Conservation (phyloP, 1,139 yeast genomes). For the Geotrichum carabidarum region DNA sequence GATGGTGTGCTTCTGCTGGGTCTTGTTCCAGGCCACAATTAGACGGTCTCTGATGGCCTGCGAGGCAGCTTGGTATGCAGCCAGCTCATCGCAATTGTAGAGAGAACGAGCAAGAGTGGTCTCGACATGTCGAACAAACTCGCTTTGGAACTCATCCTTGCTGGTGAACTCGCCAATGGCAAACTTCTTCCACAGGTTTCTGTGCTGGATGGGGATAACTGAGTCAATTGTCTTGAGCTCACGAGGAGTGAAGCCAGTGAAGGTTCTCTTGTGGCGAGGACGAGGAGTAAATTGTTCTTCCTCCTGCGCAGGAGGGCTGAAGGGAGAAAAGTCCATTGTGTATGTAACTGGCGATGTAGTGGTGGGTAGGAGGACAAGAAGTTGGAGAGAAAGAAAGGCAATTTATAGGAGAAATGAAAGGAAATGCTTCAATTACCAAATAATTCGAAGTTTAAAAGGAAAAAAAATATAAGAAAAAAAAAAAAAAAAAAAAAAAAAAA, state of each 20-base stretch:
- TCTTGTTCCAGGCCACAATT: constrained; percentile 84
- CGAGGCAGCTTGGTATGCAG: constrained; percentile 89
- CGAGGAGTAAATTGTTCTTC: constrained; percentile 17
- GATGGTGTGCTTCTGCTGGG: constrained; percentile 83
- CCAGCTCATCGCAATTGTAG: constrained; percentile 86
- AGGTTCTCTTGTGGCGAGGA: constrained; percentile 49
- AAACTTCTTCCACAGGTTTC: constrained; percentile 71
- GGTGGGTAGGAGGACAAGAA: neutral
- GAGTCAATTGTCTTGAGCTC: constrained; percentile 81
- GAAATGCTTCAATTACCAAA: too few relatives aligned
- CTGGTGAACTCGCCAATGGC: constrained; percentile 48
- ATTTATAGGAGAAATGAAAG: neutral
- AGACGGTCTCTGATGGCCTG: constrained; percentile 72
- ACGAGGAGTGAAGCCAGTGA: constrained; percentile 87
- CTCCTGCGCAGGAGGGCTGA: constrained; percentile 12
- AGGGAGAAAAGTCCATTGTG: constrained; percentile 14
- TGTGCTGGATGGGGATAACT: constrained; percentile 70
- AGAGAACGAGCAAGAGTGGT: constrained; percentile 82
- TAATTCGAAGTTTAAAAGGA: neutral
- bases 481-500: neutral
- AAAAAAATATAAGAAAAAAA: neutral
- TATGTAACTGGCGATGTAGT: neutral
- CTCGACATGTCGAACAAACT: constrained; percentile 81
- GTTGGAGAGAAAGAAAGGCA: neutral
- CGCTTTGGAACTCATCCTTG: constrained; percentile 58